Percentiles rank a stretch among this genome's conserved stretches.
Evolutionary conservation across 805 yeast genomes (phyloP).

Genomic region (Spathaspora hagerdaliae): DNA sequence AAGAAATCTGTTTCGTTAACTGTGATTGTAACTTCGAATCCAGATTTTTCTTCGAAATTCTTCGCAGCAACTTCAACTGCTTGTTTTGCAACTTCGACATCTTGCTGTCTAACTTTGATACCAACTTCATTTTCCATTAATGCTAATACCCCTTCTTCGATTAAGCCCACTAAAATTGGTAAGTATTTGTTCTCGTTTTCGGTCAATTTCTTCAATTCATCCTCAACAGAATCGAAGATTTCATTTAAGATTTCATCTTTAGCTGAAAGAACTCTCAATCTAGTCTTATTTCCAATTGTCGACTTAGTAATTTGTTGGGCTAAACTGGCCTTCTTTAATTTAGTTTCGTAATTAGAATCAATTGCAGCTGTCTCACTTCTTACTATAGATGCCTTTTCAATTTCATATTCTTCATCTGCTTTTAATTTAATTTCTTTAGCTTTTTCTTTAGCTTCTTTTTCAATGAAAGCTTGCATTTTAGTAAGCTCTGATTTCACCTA

Average conservation of each 20-base stretch:
- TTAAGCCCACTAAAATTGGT: conserved; percentile 67
- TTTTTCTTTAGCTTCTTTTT: conserved; percentile 98
- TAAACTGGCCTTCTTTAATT: conserved; percentile 85
- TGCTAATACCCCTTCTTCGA: conserved; percentile 69
- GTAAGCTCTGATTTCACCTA: conserved; percentile 92
- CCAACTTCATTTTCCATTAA: conserved; percentile 68
- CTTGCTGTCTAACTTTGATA: conserved; percentile 65
- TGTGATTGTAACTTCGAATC: conserved; percentile 49
- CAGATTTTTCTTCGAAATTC: conserved; percentile 60
- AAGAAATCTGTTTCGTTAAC: conserved; percentile 57
- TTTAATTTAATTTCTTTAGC: conserved; percentile 93
- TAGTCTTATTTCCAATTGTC: conserved; percentile 90
- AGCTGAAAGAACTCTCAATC: conserved; percentile 83
- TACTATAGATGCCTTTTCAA: conserved; percentile 92
- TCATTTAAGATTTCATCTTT: conserved; percentile 72
- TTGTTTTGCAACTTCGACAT: conserved; percentile 55
- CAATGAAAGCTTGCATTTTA: conserved; percentile 98
- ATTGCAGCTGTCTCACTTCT: conserved; percentile 88
- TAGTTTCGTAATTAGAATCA: conserved; percentile 73
- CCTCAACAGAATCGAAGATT: conserved; percentile 68
- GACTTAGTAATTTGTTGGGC: conserved; percentile 95
- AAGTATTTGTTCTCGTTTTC: conserved; percentile 57
- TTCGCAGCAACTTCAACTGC: conserved; percentile 60
- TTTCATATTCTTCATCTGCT: conserved; percentile 98
- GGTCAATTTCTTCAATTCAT: conserved; percentile 55